Base-by-base conservation (phyloP, 441 rosid species). In the Pelargonium myrrhifolium region DNA sequence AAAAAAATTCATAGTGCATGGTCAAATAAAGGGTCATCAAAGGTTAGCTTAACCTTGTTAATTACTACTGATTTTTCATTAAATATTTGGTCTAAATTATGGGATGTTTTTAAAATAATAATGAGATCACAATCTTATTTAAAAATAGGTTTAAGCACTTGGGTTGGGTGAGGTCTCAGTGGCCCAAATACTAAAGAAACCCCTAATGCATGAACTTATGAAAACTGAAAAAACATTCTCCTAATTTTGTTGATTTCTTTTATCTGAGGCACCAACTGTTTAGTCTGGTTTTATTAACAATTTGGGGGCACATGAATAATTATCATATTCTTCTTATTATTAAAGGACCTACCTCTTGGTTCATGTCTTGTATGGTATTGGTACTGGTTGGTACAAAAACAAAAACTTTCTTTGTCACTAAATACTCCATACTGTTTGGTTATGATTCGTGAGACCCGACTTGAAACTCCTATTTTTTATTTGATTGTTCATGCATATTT, bases 121-220 rank as follows among this genome's bases (percentile, higher is more conserved):
- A 55, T 55, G 24, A 17, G 60, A 55, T 55, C 60, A 18, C 24
- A 55, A 55, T 55, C 60, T 55, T 55, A 24, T 55, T 17, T 55
- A 20, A 55, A 55, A 55, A 55, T 55, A 55, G 61, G 61, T 18
- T 17, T 55, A 18, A 55, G 28, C 24, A 55, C 61, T 55, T 55
- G 61, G 61, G 10, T 55, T 55, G 61, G 61, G 10, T 55, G 26
- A 51, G 15, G 58, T 6, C 20, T 49, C 2, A 43, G 21, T 49
- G 56, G 24, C 21, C 60, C 39, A 35, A 35, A 35, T 35, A 35
- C 39, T 5, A 55, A 55, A 55, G 20, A 55, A 55, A 55, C 26
- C 28, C 61, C 21, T 55, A 9, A 55, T 55, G 61, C 61, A 55
- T 55, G 61, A 55, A 55, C 61, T 18, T 18, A 7, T 49, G 55